A percentile compares a stretch with the other conserved stretches of the same genome.
These are phyloP conservation scores for Dendrobium chrysotoxum DNA, from an alignment of 106 monocot species.

Conservation along the genomic window DNA sequence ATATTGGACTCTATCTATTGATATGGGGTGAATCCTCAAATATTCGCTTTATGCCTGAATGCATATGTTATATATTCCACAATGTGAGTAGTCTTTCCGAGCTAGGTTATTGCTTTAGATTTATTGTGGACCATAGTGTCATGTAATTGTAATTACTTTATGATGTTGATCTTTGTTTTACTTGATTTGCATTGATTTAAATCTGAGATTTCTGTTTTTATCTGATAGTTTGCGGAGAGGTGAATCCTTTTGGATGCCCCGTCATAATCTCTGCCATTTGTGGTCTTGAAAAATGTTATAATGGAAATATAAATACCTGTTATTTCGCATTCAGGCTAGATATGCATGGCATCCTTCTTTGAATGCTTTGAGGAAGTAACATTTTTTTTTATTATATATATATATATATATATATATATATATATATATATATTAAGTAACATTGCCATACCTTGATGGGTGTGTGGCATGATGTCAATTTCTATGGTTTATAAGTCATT, in stretches of 20 bases:
- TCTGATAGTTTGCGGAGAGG: background rate
- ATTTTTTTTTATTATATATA: too few species aligned
- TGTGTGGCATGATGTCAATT: background rate
- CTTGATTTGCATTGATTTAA: background rate
- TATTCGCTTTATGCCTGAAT: constrained; percentile 97
- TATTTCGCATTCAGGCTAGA: background rate
- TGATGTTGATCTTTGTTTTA: background rate
- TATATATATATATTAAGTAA: too few species aligned
- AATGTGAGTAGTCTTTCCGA: constrained; percentile 37
- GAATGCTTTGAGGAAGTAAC: background rate
- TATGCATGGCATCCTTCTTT: background rate
- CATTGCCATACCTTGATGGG: background rate
- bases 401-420: too few species aligned
- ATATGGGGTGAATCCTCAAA: constrained; percentile 99
- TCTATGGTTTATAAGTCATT: background rate
- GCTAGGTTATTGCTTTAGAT: constrained; percentile 27
- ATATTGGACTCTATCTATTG: constrained; percentile 81
- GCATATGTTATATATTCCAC: constrained; percentile 90
- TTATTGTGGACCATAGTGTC: background rate
- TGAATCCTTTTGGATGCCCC: background rate
- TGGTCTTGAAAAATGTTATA: background rate
- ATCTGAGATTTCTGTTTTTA: background rate
- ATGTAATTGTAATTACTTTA: background rate
- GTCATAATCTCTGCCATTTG: background rate
- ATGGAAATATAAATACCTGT: background rate